Conservation (phyloP, 345 rosid genomes). For the Linum lewisii region DNA sequence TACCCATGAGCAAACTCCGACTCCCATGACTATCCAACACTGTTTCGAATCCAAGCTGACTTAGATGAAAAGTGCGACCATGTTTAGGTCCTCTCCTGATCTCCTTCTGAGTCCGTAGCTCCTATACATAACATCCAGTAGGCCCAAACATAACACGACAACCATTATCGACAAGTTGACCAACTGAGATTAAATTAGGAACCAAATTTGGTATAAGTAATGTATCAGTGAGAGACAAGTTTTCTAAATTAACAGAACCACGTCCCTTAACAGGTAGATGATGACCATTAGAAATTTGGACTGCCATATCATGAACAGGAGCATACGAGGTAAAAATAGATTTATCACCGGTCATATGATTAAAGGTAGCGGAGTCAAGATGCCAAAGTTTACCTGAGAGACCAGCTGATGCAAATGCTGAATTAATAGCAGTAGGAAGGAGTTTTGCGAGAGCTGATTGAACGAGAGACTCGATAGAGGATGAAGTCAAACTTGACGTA, state of each 20-base stretch:
- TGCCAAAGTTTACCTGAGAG: too few species aligned
- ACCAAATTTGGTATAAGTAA: background rate
- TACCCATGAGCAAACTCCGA: too few species aligned
- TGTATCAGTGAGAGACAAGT: background rate
- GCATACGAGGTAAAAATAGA: too few species aligned
- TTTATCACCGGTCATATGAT: too few species aligned
- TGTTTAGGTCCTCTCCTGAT: background rate
- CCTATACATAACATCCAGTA: background rate
- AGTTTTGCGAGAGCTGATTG: too few species aligned
- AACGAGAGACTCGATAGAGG: too few species aligned
- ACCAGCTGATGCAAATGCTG: too few species aligned
- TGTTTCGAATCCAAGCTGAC: background rate
- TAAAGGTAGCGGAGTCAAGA: too few species aligned
- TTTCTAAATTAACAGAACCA: background rate
- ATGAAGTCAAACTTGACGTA: too few species aligned
- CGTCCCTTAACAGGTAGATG: background rate
- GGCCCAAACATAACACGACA: background rate
- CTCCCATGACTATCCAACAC: background rate
- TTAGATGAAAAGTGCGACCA: background rate
- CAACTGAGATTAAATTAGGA: background rate
- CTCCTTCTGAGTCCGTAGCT: background rate
- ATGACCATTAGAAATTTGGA: background rate
- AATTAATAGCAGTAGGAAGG: too few species aligned
- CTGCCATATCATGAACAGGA: too few species aligned
- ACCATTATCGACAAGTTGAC: background rate